These are phyloP conservation scores for Candida parachauliodes DNA, from an alignment of 805 yeast genomes.

Conservation along the genomic window DNA sequence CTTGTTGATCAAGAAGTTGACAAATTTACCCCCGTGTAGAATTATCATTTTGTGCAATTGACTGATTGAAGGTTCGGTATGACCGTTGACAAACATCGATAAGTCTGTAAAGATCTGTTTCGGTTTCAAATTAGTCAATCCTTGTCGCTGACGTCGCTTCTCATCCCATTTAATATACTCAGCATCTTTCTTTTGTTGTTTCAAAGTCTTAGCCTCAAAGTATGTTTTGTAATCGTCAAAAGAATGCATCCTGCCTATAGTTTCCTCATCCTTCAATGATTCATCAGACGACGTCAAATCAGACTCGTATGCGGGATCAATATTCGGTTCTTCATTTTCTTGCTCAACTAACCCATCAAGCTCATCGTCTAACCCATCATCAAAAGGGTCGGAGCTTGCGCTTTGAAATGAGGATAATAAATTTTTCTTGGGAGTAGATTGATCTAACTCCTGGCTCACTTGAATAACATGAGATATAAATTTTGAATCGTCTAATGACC, in stretches of 20 bases:
- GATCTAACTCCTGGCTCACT: slow-evolving; percentile 5
- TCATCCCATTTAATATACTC: slow-evolving; percentile 48
- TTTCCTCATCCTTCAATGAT: slow-evolving; percentile 15
- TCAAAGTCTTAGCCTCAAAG: slow-evolving; percentile 54
- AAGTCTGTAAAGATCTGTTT: slow-evolving; percentile 57
- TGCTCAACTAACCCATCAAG: slow-evolving; percentile 8
- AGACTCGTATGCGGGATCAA: too few species aligned
- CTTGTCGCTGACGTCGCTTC: slow-evolving; percentile 23
- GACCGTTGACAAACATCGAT: slow-evolving; percentile 79
- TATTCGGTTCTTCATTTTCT: too few species aligned
- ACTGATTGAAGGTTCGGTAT: slow-evolving; percentile 75
- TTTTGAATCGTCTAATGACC: slow-evolving; percentile 18
- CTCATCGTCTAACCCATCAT: slow-evolving; percentile 19
- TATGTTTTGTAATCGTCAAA: slow-evolving; percentile 72
- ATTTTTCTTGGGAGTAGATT: slow-evolving; percentile 9
- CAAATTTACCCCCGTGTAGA: slow-evolving; percentile 74
- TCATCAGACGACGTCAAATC: slow-evolving; percentile 13
- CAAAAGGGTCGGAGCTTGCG: slow-evolving; percentile 20
- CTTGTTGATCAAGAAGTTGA: slow-evolving; percentile 67
- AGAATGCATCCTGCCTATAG: slow-evolving; percentile 37
- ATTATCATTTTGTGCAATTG: slow-evolving; percentile 70
- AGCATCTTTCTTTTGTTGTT: slow-evolving; percentile 59
- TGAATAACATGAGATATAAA: slow-evolving; percentile 16
- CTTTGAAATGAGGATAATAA: slow-evolving; percentile 2
- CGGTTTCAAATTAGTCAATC: slow-evolving; percentile 6